Evolutionary conservation across 1,139 yeast genomes (phyloP), one percentile per base, ranked within the genome.

Genomic region (Taiozyma sp.): DNA sequence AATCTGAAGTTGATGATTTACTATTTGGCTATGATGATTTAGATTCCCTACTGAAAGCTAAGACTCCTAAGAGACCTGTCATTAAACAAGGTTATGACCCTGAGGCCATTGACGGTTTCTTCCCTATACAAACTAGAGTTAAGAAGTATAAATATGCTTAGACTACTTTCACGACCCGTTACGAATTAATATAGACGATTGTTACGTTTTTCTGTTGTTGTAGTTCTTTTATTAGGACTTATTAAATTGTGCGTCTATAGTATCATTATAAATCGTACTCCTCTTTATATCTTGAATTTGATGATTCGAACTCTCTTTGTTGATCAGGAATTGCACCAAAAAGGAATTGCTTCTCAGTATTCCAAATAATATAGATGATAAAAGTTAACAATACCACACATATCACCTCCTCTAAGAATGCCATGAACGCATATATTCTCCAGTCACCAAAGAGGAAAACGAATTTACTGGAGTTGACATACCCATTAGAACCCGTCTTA

Each of bases 361-460:
- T 16, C 37, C 32, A 24, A 19, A 34, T n/a, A 29, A 21, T 13
- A 32, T n/a, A 32, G 14, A 21, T 22, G 10, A 40, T 24, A 22
- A 40, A 19, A 14, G n/a, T 24, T 26, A 40, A 24, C 5, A 40
- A 7, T 1, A 42, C 43, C 30, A 47, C 56, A n/a, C 28, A 50
- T 8, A 46, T 48, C 6, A 50, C 53, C 5, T 47, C 55, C 8
- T 42, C 55, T 14, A 40, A 6, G 19, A 40, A 40, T 14, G 29
- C 43, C 28, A 24, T 40, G 14, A 40, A 40, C 8, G 14, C 43
- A 24, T 40, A 40, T 2, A 40, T 40, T 16, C 24, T 40, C 43
- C 43, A 40, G 24, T 40, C 30, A 14, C 43, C 43, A 40, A 40
- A 40, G 14, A 40, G 43, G 43, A 40, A 40, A 40, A 29, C 13